Percentiles rank a stretch among this genome's conserved stretches.
phyloP scores from a whole-genome alignment of 352 stramenopile species.

The Phytopythium sindhum region DNA sequence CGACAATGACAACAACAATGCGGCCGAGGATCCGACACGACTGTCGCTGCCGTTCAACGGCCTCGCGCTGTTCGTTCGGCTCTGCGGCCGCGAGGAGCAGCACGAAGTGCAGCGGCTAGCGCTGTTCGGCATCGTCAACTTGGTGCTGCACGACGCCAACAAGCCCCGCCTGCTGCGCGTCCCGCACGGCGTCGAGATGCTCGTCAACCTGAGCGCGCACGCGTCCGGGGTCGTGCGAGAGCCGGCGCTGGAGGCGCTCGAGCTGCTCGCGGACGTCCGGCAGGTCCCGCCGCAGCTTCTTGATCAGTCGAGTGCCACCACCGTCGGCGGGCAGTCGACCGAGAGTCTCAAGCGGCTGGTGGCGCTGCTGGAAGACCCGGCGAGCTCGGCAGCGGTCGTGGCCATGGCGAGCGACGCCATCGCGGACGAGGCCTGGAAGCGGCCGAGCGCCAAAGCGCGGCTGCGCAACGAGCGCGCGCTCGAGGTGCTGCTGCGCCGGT shows the following conservation, averaged over 20 bases:
- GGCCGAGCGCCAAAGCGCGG: conserved; percentile 48
- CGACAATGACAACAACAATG: conserved; percentile 9
- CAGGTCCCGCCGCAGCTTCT: conserved; percentile 24
- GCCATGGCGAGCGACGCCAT: conserved; percentile 75
- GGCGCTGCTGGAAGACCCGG: conserved; percentile 46
- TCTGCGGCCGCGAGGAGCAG: conserved; percentile 30
- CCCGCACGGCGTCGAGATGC: conserved; percentile 68
- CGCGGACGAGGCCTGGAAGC: conserved; percentile 73
- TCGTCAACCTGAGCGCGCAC: conserved; percentile 72
- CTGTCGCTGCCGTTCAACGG: conserved; percentile 21
- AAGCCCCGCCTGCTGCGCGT: conserved; percentile 74
- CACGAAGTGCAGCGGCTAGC: conserved; percentile 53
- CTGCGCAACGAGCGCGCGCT: conserved; percentile 67
- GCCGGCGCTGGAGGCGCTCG: conserved; percentile 67
- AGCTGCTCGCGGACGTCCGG: conserved; percentile 70
- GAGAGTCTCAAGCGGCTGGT: conserved; percentile 71
- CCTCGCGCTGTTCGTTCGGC: conserved; percentile 43
- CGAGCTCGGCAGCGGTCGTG: conserved; percentile 48
- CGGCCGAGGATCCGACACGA: not conserved
- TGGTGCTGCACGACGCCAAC: conserved; percentile 82
- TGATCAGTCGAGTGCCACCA: conserved; percentile 9
- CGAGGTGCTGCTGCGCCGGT: conserved; percentile 46
- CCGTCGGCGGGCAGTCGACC: conserved; percentile 22
- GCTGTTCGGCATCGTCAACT: conserved; percentile 77
- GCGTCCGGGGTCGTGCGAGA: conserved; percentile 59